Base-by-base conservation (phyloP, 2,329 filamentous ascomycete genomes). In the Calonectria fujianensis region DNA sequence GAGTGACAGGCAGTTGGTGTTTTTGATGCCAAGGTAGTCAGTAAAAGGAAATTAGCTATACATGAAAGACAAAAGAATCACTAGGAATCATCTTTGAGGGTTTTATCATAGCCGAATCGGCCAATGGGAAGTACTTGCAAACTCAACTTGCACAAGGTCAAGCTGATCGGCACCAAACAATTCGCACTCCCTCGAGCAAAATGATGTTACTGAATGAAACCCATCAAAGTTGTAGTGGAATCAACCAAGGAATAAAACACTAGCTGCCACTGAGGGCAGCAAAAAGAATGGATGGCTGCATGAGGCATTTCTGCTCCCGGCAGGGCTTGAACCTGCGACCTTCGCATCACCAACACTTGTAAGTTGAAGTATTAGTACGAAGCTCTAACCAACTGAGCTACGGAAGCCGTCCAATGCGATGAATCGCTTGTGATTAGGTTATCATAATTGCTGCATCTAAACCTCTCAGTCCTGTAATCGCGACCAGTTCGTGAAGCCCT, bases 351-450 rank as follows among this genome's bases (percentile, higher is more conserved):
- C 61, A 57, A 79, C 39, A 59, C 64, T 72, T 50, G 68, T 14
- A 65, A n/a, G 51, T 64, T 66, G 59, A 68, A 75, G 63, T 78
- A 78, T 78, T 78, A 79, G 76, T 75, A 77, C 77, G 72, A 79
- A 69, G 77, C 75, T 75, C 75, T 78, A 76, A 79, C 78, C 78
- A 79, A 76, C 77, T 80, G 75, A 80, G 80, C 80, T 80, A 78
- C 75, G 76, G 76, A 78, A 78, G 77, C 77, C 77, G 59, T 76
- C 76, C 77, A 66, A 72, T 66, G 66, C 13, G 29, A 45, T 41
- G 70, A 51, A 32, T 39, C 59, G 70, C 27, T 72, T 67, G 48
- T 68, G 45, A 8, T 66, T 59, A 54, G n/a, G 51, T 67, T 72
- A 69, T 18, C 69, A 10, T 31, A 52, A 57, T 50, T 45, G 4